These are phyloP conservation scores for Blastobotrys robertii DNA, from an alignment of 805 yeast species.

Conservation along the genomic window DNA sequence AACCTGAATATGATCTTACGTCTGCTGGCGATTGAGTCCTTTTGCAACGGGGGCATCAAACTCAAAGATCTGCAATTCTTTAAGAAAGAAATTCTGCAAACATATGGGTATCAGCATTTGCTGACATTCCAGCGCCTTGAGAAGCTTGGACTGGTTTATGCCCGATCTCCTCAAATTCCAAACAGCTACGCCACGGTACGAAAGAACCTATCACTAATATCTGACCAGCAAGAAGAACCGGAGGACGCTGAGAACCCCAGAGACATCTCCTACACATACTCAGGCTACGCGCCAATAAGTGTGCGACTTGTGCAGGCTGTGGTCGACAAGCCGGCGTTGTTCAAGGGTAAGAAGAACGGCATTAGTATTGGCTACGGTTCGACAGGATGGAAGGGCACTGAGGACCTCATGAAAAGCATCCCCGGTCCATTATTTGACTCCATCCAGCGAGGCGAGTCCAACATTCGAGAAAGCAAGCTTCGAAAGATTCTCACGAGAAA, in stretches of 20 bases:
- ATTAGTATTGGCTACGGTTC: constrained; percentile 8
- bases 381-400: constrained; percentile 32
- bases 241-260: constrained; percentile 30
- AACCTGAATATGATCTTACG: constrained; percentile 38
- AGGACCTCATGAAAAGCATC: constrained; percentile 28
- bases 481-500: constrained; percentile 25
- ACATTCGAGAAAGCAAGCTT: constrained; percentile 25
- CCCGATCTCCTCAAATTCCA: constrained; percentile 21
- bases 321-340: constrained; percentile 36
- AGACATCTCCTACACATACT: constrained; percentile 53
- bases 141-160: constrained; percentile 38
- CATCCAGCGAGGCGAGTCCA: constrained; percentile 17
- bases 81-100: constrained; percentile 45
- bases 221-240: constrained; percentile 26
- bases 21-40: constrained; percentile 46
- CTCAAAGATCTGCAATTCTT: constrained; percentile 51
- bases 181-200: constrained; percentile 35
- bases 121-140: constrained; percentile 40
- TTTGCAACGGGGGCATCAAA: constrained; percentile 58
- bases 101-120: constrained; percentile 53
- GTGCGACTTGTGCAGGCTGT: constrained; percentile 61
- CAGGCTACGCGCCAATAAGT: constrained; percentile 74
- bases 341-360: not conserved
- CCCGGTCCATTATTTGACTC: constrained; percentile 30
- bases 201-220: constrained; percentile 28